Evolutionary conservation across 2,329 filamentous ascomycete genomes (phyloP), one percentile per base, ranked within the genome.

Genomic region (Diaporthe nobilis): DNA sequence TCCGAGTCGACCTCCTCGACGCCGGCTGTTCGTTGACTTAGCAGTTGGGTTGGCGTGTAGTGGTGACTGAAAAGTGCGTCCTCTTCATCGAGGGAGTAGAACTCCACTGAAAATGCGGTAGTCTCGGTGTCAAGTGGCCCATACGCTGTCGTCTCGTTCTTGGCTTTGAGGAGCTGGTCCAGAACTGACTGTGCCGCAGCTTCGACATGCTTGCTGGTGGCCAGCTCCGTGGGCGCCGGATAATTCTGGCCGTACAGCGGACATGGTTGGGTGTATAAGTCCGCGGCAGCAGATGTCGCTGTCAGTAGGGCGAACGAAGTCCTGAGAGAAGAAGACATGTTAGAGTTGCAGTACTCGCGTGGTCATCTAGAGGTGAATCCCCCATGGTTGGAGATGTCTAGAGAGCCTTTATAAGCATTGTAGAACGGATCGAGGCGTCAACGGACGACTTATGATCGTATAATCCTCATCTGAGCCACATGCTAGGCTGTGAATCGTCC

Each of bases 1-100:
- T 87, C 77, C 7, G 75, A 58, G 49, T 81, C 77, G 7, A 85
- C 79, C 68, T 77, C 61, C 28, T 78, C 75, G 9, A 83, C 81
- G 4, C 81, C 80, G 20, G 67, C 77, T 73, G 72, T 79, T 61
- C 58, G 79, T 17, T 74, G 51, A 53, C 37, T 61, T 72, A n/a
- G 28, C 10, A 61, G 44, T 25, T 79, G 71, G 10, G 74, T 67
- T 3, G 78, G 75, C 3, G 79, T 80, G 2, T 78, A 81, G 73
- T 81, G 79, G 68, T 81, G 77, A 20, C 31, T 78, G 77, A 82
- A 79, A 61, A 82, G 13, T 13, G 78, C 70, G 25, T 79, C 60
- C 20, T 78, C 73, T n/a, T 63, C 39, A 57, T 75, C 68, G 1
- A 73, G 61, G 3, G 78, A 77, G 72, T 77, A 79, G 47, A 79